Evolutionary conservation across 192 early-diverging fungal species (phyloP), one percentile per base, ranked within the genome.

Genomic region (Irineochytrium annulatum): DNA sequence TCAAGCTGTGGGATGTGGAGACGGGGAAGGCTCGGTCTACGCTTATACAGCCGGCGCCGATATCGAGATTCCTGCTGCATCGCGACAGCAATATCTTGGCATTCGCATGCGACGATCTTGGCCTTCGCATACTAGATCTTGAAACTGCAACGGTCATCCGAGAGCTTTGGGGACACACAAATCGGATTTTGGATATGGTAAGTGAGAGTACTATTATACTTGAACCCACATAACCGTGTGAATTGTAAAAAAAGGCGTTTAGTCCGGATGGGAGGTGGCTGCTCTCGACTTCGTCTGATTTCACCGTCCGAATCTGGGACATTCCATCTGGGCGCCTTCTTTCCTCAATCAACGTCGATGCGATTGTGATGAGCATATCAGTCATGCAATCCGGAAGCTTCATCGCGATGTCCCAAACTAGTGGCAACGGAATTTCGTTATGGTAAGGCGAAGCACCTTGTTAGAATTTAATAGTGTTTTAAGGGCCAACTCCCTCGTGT

Each of bases 241-340:
- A 33, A 30, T n/a, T 46, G 8, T 13, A 32, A 30, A 8, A 0
- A 43, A 57, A 89, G 87, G 79, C 87, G 8, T 92, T 97, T 66
- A 93, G 86, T 64, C 89, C 89, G 14, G 95, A 99, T 71, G 90
- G 89, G 44, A 85, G 95, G 48, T 91, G 91, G 91, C 73, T 99
- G 4, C 81, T 97, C 27, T 88, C 90, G 2, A 56, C 79, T 6
- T 86, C 87, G 16, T 73, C 91, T 51, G 97, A 99, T 79, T 75
- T 82, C 37, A 93, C 88, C 3, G 78, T 99, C 41, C 84, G 93
- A 53, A 94, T 93, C 1, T 99, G 94, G 95, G 97, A 99, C 73
- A 69, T 99, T 52, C 94, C 95, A 5, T 89, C 91, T 0, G 93
- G 93, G 4, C 77, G 89, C 51, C 74, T 91, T 80, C 81, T 99